Base-by-base conservation (phyloP, 1,139 yeast species). In the Schizosaccharomyces versatilis region DNA sequence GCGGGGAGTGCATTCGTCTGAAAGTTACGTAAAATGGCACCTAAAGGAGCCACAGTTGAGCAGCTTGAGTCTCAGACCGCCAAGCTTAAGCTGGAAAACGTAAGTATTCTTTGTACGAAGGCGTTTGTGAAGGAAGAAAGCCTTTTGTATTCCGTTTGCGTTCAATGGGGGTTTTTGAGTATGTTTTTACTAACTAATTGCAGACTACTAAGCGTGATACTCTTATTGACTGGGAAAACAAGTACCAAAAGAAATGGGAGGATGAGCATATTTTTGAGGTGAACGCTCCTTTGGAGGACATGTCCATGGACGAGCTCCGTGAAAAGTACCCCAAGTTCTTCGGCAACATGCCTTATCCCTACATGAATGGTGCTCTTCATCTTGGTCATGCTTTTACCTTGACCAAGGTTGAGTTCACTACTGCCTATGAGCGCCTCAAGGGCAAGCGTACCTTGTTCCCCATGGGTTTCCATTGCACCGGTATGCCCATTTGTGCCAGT, bases 401-500 rank as follows among this genome's bases (percentile, higher is more conserved):
- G 62, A 85, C 97, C 57, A 93, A 93, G 71, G 94, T 80, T 55
- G 99, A 93, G 69, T 93, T 83, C 68, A 83, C 93, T 55, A 75
- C 84, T 57, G 97, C 98, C 57, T 93, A 82, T 66, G 95, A 90
- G 71, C 80, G 97, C 70, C 83, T 93, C 90, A 75, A 77, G 65
- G 97, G 97, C 61, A 85, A 83, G 70, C 77, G 83, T 63, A 95
- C 96, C 41, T 73, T 90, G 60, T 90, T 85, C 71, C 98, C 99
- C 54, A 75, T 93, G 59, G 99, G 98, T 55, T 90, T 90, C 80
- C 99, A 90, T 70, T 93, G 98, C 76, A 90, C 98, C 51, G 99
- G 99, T 74, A 83, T 90, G 96, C 98, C 99, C 57, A 93, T 90
- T 68, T 82, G 71, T 72, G 90, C 98, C 15, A 78, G 95, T 65